A percentile compares a stretch with the other conserved stretches of the same genome.
Evolutionary conservation across 306 rosid genomes (phyloP).

Genomic region (Gleditsia sinensis): DNA sequence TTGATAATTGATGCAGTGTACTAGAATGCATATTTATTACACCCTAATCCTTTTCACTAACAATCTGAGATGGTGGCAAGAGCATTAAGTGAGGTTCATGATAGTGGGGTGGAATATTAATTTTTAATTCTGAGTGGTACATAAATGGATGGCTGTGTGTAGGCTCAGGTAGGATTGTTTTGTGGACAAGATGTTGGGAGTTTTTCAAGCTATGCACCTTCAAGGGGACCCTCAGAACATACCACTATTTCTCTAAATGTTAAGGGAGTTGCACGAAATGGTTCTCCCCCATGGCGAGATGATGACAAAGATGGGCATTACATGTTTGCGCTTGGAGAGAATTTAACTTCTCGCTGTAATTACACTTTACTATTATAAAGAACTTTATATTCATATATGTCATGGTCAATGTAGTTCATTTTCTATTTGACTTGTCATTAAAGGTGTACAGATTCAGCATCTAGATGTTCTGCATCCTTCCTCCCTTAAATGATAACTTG

Average conservation of each 20-base stretch:
- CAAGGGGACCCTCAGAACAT: constrained; percentile 73
- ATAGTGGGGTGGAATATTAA: constrained; percentile 3
- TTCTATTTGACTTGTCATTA: not conserved
- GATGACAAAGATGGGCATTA: constrained; percentile 99
- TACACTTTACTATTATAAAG: constrained; percentile 66
- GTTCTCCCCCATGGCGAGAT: constrained; percentile 96
- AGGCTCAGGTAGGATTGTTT: constrained; percentile 99
- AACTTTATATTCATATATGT: constrained; percentile 31
- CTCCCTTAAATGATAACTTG: too few relatives aligned
- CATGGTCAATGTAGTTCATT: not conserved
- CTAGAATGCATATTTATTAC: not conserved
- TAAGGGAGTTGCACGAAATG: constrained; percentile 86
- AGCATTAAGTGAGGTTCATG: constrained; percentile 12
- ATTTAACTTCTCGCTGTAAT: constrained; percentile 99
- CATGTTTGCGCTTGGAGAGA: constrained; percentile 96
- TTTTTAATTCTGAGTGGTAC: constrained; percentile 54
- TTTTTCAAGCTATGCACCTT: constrained; percentile 81
- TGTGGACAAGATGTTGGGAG: constrained; percentile 94
- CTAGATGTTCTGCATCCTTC: too few relatives aligned
- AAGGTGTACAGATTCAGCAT: too few relatives aligned
- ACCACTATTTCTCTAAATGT: constrained; percentile 64
- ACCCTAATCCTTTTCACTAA: not conserved
- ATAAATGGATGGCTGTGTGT: constrained; percentile 95
- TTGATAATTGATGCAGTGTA: not conserved
- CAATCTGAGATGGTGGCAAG: constrained; percentile 32